These are phyloP conservation scores for Aspergillus homomorphus DNA, from an alignment of 495 filamentous ascomycete species.

Conservation along the genomic window DNA sequence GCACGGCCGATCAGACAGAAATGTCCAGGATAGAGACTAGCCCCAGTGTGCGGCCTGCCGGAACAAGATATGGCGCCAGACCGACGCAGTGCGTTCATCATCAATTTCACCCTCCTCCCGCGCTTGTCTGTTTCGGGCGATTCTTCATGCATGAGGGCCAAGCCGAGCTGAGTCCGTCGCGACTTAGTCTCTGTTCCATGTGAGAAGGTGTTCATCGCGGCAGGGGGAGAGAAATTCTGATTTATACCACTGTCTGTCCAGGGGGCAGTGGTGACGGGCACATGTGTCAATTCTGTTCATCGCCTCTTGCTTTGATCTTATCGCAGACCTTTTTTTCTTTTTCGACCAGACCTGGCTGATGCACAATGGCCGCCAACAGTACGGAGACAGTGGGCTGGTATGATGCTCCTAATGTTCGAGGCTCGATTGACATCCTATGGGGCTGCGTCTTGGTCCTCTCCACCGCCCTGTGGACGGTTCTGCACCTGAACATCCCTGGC, in stretches of 20 bases:
- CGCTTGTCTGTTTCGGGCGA: neutral
- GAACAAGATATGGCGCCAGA: neutral
- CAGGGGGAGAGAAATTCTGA: neutral
- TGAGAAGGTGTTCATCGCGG: neutral
- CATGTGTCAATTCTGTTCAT: neutral
- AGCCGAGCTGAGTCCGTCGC: neutral
- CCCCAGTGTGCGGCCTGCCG: neutral
- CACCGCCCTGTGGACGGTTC: conserved; percentile 10
- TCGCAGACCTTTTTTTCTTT: neutral
- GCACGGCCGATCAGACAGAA: neutral
- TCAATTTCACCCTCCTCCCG: neutral
- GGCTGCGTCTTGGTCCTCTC: conserved; percentile 5
- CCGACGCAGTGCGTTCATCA: neutral
- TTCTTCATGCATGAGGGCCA: neutral
- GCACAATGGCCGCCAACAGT: neutral
- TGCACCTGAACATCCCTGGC: conserved; percentile 4
- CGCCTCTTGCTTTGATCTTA: neutral
- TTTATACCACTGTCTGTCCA: neutral
- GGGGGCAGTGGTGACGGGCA: neutral
- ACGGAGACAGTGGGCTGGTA: neutral
- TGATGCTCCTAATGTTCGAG: conserved; percentile 1
- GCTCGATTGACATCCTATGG: conserved; percentile 13
- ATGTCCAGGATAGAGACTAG: neutral
- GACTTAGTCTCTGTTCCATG: neutral
- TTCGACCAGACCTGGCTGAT: neutral